phyloP scores from a whole-genome alignment of 192 early-diverging fungal species.

The Podila minutissima region DNA sequence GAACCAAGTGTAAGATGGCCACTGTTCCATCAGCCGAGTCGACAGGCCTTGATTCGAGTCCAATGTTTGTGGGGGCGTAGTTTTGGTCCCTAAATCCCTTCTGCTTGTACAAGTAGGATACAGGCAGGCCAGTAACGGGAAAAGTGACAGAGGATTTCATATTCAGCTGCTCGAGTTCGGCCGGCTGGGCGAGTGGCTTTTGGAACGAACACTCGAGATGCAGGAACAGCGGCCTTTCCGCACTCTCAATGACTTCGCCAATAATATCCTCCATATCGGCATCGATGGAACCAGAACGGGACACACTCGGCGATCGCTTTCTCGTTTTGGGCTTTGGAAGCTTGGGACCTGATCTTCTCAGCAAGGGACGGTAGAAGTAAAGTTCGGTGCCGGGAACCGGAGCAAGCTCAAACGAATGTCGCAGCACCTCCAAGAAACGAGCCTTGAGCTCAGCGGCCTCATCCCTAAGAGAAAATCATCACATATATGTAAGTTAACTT shows the following conservation, averaged over 20 bases:
- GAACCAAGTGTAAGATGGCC: conserved; percentile 72
- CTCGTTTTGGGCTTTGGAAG: conserved; percentile 34
- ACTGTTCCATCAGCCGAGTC: conserved; percentile 74
- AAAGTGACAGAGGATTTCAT: conserved; percentile 50
- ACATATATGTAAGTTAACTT: background rate
- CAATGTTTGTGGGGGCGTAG: conserved; percentile 70
- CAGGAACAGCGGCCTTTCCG: conserved; percentile 77
- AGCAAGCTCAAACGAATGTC: conserved; percentile 70
- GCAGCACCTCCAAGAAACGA: conserved; percentile 66
- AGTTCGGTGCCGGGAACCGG: conserved; percentile 46
- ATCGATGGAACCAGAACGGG: conserved; percentile 39
- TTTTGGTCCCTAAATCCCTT: conserved; percentile 47
- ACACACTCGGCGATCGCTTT: conserved; percentile 50
- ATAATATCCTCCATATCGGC: conserved; percentile 51
- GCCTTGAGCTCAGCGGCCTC: conserved; percentile 50
- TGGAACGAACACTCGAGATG: conserved; percentile 72
- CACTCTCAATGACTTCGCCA: conserved; percentile 62
- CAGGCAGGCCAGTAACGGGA: conserved; percentile 69
- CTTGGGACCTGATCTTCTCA: conserved; percentile 48
- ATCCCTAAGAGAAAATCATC: conserved; percentile 23
- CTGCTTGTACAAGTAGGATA: conserved; percentile 64
- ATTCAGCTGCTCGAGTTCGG: conserved; percentile 51
- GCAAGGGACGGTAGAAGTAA: conserved; percentile 71
- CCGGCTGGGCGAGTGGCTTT: conserved; percentile 50
- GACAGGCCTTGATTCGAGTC: conserved; percentile 68